Evolutionary conservation across 805 yeast genomes (phyloP).

Genomic region (Cephaloascus fragrans): DNA sequence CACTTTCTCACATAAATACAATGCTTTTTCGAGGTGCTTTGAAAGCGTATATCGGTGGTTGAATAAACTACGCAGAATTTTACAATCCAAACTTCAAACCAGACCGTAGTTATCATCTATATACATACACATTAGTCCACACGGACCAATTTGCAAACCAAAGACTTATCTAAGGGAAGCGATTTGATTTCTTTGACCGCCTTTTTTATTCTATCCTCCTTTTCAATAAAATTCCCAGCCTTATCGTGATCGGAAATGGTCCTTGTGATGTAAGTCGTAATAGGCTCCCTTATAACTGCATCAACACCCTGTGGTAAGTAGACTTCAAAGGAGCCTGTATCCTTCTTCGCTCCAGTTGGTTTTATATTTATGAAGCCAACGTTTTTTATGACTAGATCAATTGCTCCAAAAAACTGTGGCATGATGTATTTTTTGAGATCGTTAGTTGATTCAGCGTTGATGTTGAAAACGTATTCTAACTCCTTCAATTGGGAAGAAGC

Average conservation of each 20-base stretch:
- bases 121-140: too few relatives aligned
- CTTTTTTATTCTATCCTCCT: neutral
- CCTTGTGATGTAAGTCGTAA: slow-evolving; percentile 27
- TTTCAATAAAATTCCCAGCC: neutral
- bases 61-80: too few relatives aligned
- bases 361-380: slow-evolving; percentile 53
- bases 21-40: too few relatives aligned
- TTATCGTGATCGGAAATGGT: slow-evolving; percentile 16
- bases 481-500: slow-evolving; percentile 13
- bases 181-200: neutral
- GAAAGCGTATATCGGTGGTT: too few relatives aligned
- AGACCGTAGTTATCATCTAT: too few relatives aligned
- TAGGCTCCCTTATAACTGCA: slow-evolving; percentile 44
- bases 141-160: neutral
- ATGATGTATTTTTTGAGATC: slow-evolving; percentile 33
- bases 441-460: slow-evolving; percentile 13
- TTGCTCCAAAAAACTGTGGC: slow-evolving; percentile 62
- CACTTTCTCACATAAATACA: too few relatives aligned
- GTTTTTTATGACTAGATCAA: slow-evolving; percentile 57
- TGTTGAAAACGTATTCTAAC: slow-evolving; percentile 8
- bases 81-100: too few relatives aligned
- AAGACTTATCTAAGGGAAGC: neutral
- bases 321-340: slow-evolving; percentile 28
- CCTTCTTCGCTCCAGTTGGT: slow-evolving; percentile 40
- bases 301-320: slow-evolving; percentile 49